Evolutionary conservation across 2,329 filamentous ascomycete species (phyloP), one percentile per base, ranked within the genome.

Genomic region (Colletotrichum simmondsii): DNA sequence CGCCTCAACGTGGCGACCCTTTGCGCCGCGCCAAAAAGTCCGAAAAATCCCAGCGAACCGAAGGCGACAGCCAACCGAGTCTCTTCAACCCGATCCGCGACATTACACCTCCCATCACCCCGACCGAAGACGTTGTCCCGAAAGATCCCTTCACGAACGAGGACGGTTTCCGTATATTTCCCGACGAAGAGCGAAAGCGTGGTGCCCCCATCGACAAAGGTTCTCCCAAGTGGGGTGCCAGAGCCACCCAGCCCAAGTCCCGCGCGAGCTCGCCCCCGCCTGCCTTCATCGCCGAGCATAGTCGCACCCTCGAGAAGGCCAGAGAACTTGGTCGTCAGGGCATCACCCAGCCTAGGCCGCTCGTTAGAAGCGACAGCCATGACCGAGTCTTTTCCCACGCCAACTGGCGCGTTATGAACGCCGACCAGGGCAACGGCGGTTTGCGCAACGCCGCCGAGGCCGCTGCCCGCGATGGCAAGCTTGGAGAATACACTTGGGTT

Each of bases 391-490:
- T 95, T 78, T 92, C 94, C 60, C 88, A 91, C n/a, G 93, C 93
- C 11, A 88, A 92, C 64, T 98, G 95, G 94, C 92, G 89, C 42
- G 91, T 98, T 46, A 93, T 95, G 73, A 92, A 92, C 68, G 94
- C 95, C 0, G 93, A 97, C 68, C 95, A 97, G 83, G 96, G 96
- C 71, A 98, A 98, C 79, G 95, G 95, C 26, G 97, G 96, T 24
- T 88, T 98, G 61, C 92, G 94, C 77, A 98, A 98, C 80, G 96
- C 96, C 4, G 92, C 97, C 42, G 91, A 94, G 74, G 94, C 95
- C 19, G 93, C 94, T 2, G 87, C 90, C 19, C 90, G 94, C 59
- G 90, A 92, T 67, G 92, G 92, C 24, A 88, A 89, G 74, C 84
- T 95, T 11, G 87, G 89, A 24, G 93, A 97, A 68, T 93, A 94